Percentiles rank a stretch among this genome's conserved stretches.
Evolutionary conservation across 2,329 filamentous ascomycete species (phyloP).

Genomic region (Epichloe hybrida): DNA sequence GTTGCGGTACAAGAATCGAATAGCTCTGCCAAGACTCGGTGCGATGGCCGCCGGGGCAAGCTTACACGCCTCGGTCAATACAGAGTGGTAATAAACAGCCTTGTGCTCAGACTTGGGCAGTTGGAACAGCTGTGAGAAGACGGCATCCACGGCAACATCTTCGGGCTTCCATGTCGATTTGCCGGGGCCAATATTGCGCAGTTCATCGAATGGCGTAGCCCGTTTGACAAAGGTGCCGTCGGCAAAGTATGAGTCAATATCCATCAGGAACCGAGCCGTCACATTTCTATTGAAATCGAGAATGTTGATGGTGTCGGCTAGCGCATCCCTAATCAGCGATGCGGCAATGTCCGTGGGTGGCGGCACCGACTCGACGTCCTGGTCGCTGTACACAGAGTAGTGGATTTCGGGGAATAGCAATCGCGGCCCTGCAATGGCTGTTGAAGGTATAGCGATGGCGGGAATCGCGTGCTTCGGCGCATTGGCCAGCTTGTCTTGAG

Average conservation of each 20-base stretch:
- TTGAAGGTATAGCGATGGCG: constrained; percentile 57
- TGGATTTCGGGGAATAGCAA: constrained; percentile 80
- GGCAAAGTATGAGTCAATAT: constrained; percentile 89
- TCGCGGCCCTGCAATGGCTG: constrained; percentile 59
- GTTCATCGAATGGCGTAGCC: constrained; percentile 80
- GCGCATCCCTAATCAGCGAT: constrained; percentile 69
- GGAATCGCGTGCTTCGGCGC: constrained; percentile 68
- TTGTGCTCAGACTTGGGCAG: constrained; percentile 83
- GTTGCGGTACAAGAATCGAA: constrained; percentile 79
- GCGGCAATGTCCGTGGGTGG: constrained; percentile 61
- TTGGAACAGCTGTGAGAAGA: constrained; percentile 89
- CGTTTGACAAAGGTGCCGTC: constrained; percentile 85
- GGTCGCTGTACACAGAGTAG: constrained; percentile 79
- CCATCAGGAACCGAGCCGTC: constrained; percentile 78
- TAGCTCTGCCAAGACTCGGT: constrained; percentile 82
- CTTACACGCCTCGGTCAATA: constrained; percentile 91
- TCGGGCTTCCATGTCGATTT: constrained; percentile 90
- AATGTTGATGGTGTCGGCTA: constrained; percentile 87
- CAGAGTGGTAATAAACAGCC: constrained; percentile 88
- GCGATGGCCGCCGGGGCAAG: constrained; percentile 93
- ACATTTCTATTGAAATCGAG: constrained; percentile 85
- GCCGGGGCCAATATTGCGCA: constrained; percentile 53
- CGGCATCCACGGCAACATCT: constrained; percentile 91
- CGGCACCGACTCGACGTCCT: constrained; percentile 83
- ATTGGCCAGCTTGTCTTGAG: constrained; percentile 43